A percentile compares a stretch with the other conserved stretches of the same genome.
These are phyloP conservation scores for Aspergillus wentii DNA, from an alignment of 495 filamentous ascomycete genomes.

Conservation along the genomic window DNA sequence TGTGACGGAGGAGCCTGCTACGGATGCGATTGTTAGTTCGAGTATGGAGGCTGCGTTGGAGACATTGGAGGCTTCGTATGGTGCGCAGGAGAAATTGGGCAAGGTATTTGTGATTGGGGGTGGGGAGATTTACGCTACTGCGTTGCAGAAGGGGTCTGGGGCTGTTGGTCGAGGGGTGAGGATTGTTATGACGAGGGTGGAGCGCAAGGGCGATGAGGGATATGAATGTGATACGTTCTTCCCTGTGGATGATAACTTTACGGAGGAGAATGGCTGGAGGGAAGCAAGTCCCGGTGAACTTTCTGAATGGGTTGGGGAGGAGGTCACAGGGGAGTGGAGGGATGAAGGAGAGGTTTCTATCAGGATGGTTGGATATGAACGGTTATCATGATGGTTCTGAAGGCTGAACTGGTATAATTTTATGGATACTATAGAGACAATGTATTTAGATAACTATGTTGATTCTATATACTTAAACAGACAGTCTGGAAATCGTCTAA, in stretches of 20 bases:
- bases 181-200: conserved; percentile 44
- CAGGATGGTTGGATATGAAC: conserved; percentile 43
- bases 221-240: conserved; percentile 93
- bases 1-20: conserved; percentile 10
- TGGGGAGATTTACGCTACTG: conserved; percentile 71
- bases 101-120: conserved; percentile 87
- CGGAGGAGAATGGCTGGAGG: conserved; percentile 28
- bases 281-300: conserved; percentile 31
- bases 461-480: no score
- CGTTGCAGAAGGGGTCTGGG: conserved; percentile 43
- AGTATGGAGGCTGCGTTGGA: conserved; percentile 56
- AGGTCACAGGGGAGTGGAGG: conserved; percentile 34
- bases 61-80: conserved; percentile 22
- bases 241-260: conserved; percentile 45
- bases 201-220: conserved; percentile 34
- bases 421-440: no score
- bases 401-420: no score
- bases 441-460: no score
- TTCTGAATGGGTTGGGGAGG: conserved; percentile 41
- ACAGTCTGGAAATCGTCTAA: no score
- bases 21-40: conserved; percentile 30
- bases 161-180: conserved; percentile 20
- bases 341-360: conserved; percentile 37
- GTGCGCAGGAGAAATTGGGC: conserved; percentile 18
- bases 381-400: no score